A percentile compares a stretch with the other conserved stretches of the same genome.
Conservation (phyloP, 2,329 filamentous ascomycete species). For the Ceratocystiopsis minuta region DNA sequence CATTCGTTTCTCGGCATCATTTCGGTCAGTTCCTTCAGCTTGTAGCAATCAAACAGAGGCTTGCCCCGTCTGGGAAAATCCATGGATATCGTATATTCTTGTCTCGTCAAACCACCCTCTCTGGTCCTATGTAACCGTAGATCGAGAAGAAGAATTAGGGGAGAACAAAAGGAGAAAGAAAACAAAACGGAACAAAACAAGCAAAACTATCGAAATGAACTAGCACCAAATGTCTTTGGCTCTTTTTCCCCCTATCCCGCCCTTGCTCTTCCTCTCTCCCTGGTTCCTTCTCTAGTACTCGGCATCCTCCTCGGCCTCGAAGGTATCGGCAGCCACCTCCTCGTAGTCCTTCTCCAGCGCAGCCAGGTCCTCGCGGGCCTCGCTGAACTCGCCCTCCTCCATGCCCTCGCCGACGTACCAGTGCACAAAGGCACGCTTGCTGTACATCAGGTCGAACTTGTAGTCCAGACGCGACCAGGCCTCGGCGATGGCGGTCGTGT, state of each 20-base stretch:
- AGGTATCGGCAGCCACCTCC: constrained; percentile 62
- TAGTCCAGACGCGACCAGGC: constrained; percentile 89
- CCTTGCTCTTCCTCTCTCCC: background rate
- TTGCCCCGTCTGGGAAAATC: too few species aligned
- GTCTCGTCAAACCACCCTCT: too few species aligned
- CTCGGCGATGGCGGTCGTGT: constrained; percentile 97
- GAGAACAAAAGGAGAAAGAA: too few species aligned
- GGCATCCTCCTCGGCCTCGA: constrained; percentile 43
- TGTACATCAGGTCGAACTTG: constrained; percentile 99
- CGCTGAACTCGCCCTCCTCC: constrained; percentile 99
- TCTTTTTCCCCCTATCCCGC: background rate
- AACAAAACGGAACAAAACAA: background rate
- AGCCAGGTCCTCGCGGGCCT: constrained; percentile 91
- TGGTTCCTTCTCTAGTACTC: constrained; percentile 52
- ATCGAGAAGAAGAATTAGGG: too few species aligned
- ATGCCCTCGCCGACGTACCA: constrained; percentile 99
- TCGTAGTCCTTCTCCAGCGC: constrained; percentile 77
- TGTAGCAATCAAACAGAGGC: too few species aligned
- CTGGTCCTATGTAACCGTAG: too few species aligned
- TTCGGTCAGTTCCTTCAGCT: background rate
- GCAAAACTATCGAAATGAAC: too few species aligned
- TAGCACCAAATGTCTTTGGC: background rate
- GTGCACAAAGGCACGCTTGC: constrained; percentile 98
- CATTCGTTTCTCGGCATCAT: too few species aligned
- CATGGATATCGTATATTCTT: too few species aligned